These are phyloP conservation scores for Beauveria sp. DNA, from an alignment of 2,329 filamentous ascomycete genomes.

Conservation along the genomic window DNA sequence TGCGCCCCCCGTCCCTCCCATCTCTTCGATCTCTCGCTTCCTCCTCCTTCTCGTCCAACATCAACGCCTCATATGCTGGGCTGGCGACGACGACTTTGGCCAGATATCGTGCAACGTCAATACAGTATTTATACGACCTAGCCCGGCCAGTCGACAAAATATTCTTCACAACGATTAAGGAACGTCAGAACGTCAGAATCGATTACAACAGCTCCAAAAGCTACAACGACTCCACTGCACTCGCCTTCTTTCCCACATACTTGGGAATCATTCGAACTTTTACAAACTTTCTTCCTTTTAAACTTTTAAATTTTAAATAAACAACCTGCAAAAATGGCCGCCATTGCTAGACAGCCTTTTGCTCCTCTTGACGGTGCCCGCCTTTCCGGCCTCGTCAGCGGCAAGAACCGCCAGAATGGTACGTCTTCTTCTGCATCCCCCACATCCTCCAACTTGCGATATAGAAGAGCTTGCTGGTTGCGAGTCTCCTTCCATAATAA, in stretches of 20 bases:
- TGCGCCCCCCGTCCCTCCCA: neutral
- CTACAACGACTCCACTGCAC: neutral
- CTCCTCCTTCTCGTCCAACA: neutral
- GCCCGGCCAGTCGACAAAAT: neutral
- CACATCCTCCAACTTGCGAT: neutral
- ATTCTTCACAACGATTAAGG: neutral
- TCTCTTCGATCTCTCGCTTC: neutral
- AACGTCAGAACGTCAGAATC: neutral
- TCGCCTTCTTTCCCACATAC: neutral
- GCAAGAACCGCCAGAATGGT: constrained; percentile 74
- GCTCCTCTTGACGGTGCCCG: constrained; percentile 62
- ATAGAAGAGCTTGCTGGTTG: neutral
- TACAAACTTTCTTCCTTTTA: neutral
- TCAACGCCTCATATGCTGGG: neutral
- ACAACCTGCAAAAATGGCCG: constrained; percentile 37
- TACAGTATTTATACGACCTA: neutral
- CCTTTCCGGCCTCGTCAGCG: constrained; percentile 62
- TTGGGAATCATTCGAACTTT: neutral
- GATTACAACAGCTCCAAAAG: neutral
- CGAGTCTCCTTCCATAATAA: neutral
- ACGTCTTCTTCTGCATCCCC: constrained; percentile 25
- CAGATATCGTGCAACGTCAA: neutral
- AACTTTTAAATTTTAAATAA: neutral
- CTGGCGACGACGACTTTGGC: neutral
- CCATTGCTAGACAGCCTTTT: constrained; percentile 62